A percentile compares a stretch with the other conserved stretches of the same genome.
Conservation (phyloP, 2,329 filamentous ascomycete species). For the Colletotrichum spinosum region DNA sequence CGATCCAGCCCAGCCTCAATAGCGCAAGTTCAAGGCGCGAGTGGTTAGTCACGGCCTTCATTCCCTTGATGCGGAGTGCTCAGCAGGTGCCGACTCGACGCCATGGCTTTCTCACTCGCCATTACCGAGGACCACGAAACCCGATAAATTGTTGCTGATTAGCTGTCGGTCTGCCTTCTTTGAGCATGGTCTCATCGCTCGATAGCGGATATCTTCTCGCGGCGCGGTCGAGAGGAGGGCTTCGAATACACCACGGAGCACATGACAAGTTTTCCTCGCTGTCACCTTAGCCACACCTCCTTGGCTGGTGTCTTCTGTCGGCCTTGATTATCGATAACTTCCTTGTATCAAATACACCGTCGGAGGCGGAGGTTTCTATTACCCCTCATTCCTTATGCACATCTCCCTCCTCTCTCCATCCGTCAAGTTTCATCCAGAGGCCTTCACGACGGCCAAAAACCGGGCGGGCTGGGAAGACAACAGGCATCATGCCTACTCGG, state of each 20-base stretch:
- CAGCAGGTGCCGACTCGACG: too few species aligned
- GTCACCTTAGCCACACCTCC: constrained; percentile 23
- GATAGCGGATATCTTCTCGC: constrained; percentile 13
- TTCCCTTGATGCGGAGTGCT: too few species aligned
- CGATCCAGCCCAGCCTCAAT: not conserved
- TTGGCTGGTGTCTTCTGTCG: not conserved
- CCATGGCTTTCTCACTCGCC: too few species aligned
- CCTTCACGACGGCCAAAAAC: constrained; percentile 4
- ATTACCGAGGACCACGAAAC: too few species aligned
- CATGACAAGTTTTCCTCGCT: constrained; percentile 16
- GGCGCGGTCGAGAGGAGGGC: constrained; percentile 11
- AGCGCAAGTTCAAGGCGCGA: not conserved
- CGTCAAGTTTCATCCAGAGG: constrained; percentile 22
- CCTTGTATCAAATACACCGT: constrained; percentile 3
- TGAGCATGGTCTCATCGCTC: not conserved
- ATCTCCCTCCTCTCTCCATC: not conserved
- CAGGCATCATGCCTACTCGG: constrained; percentile 16
- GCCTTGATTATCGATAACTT: constrained; percentile 16
- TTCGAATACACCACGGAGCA: constrained; percentile 23
- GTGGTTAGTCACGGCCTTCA: too few species aligned
- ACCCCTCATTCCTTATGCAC: constrained; percentile 12
- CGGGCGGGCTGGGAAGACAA: not conserved
- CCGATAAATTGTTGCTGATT: too few species aligned
- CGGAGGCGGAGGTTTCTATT: not conserved
- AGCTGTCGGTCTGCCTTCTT: not conserved